Evolutionary conservation across 75 land plant genomes (phyloP).

Genomic region (Pinus tabuliformis): DNA sequence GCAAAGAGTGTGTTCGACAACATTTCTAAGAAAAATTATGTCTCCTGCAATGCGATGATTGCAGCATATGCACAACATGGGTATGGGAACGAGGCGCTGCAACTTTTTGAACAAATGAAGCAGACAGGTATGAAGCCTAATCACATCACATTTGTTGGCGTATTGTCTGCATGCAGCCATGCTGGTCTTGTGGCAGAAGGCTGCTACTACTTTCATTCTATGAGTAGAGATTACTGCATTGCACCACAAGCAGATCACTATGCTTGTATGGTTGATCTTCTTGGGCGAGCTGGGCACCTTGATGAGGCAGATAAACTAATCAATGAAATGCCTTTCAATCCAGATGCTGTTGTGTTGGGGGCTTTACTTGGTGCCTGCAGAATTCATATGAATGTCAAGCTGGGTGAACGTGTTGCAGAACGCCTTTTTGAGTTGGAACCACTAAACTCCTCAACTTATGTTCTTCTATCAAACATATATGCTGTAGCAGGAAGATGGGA

Average conservation of each 20-base stretch:
- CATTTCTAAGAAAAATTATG: slow-evolving; percentile 12
- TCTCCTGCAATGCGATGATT: slow-evolving; percentile 40
- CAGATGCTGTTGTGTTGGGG: slow-evolving; percentile 26
- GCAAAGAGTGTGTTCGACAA: slow-evolving; percentile 24
- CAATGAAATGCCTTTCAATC: slow-evolving; percentile 29
- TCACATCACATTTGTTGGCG: slow-evolving; percentile 40
- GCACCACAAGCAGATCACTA: slow-evolving; percentile 30
- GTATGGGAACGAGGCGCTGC: slow-evolving; percentile 23
- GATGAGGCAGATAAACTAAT: slow-evolving; percentile 32
- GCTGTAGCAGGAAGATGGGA: slow-evolving; percentile 48
- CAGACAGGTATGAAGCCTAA: slow-evolving; percentile 29
- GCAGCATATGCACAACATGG: slow-evolving; percentile 49
- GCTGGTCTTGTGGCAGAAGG: slow-evolving; percentile 28
- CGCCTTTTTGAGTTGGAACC: slow-evolving; percentile 29
- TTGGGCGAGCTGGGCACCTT: slow-evolving; percentile 35
- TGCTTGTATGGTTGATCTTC: slow-evolving; percentile 37
- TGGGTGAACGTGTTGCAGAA: slow-evolving; percentile 26
- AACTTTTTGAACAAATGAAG: slow-evolving; percentile 28
- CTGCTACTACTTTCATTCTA: slow-evolving; percentile 22
- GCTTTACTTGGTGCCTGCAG: slow-evolving; percentile 32
- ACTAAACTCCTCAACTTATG: slow-evolving; percentile 27
- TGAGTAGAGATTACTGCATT: slow-evolving; percentile 19
- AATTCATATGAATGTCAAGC: slow-evolving; percentile 15
- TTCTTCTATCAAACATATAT: slow-evolving; percentile 45
- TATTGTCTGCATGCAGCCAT: slow-evolving; percentile 51